Base-by-base conservation (phyloP, 2,329 filamentous ascomycete genomes). In the Exserohilum turcica region DNA sequence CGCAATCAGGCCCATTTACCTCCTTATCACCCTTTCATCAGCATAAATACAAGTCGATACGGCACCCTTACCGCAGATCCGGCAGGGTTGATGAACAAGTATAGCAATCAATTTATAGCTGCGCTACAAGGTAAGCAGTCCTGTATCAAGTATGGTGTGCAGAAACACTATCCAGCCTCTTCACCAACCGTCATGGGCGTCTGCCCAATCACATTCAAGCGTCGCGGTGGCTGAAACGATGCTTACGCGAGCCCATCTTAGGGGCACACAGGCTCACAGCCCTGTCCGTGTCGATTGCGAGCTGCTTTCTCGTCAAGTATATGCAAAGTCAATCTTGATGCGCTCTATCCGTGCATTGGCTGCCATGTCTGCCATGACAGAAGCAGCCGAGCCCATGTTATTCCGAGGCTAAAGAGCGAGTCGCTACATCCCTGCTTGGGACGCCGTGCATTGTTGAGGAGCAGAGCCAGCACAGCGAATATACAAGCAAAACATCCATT, bases 51-150 rank as follows among this genome's bases (percentile, higher is more conserved):
- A 44, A 56, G 48, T 27, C 38, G 44, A 56, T 39, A 56, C 49
- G 40, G n/a, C 40, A 51, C 48, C 55, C 60, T 59, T 39, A 57
- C 43, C 37, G 58, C 48, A 59, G 60, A 63, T 63, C 59, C 47
- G 48, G 54, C 54, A 51, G 19, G 15, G 29, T 52, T 40, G 32
- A 57, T 59, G 44, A 54, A 44, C 29, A 31, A 40, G 47, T 36
- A 53, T 46, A 43, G 49, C 46, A 36, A 40, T 43, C 52, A 58
- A 58, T 56, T 52, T 56, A 47, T 43, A 35, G 44, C 45, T 52
- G 44, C 56, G 48, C 56, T 56, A 58, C 40, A 56, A 56, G 52
- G 52, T 18, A 24, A 44, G 18, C 45, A 43, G 47, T 29, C 39
- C 40, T 47, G 48, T 31, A 43, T 42, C 13, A 52, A 36, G 36